Percentiles rank a stretch among this genome's conserved stretches.
Evolutionary conservation across 2,329 filamentous ascomycete species (phyloP).

Genomic region (Fusarium scirpi): DNA sequence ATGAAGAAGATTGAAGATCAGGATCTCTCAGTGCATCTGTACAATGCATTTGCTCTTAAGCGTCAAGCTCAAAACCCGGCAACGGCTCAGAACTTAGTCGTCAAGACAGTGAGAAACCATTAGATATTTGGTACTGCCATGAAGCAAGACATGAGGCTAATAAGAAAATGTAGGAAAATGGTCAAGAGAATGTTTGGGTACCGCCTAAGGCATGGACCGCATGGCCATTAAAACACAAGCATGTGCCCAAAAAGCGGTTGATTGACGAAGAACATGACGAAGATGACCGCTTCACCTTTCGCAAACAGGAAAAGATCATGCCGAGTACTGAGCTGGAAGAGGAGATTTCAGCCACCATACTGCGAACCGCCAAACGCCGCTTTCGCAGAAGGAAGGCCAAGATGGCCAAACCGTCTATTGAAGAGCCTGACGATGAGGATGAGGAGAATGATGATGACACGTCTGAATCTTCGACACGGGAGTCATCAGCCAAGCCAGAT

Average conservation of each 20-base stretch:
- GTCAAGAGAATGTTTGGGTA: constrained; percentile 57
- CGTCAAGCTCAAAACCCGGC: constrained; percentile 44
- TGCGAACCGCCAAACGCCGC: constrained; percentile 75
- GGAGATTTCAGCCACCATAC: constrained; percentile 72
- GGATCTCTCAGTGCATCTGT: constrained; percentile 82
- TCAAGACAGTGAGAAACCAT: constrained; percentile 45
- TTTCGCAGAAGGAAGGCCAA: constrained; percentile 57
- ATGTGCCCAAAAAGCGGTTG: constrained; percentile 71
- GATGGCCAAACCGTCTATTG: constrained; percentile 40
- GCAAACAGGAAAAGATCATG: constrained; percentile 55
- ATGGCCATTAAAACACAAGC: constrained; percentile 78
- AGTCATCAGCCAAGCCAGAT: constrained; percentile 34
- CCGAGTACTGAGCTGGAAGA: constrained; percentile 76
- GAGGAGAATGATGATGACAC: constrained; percentile 15
- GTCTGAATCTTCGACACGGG: constrained; percentile 20
- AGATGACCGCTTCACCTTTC: constrained; percentile 65
- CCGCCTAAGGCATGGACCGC: constrained; percentile 79
- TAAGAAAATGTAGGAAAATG: constrained; percentile 43
- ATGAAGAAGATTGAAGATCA: constrained; percentile 72
- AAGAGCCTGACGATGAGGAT: constrained; percentile 27
- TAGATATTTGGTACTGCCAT: no score
- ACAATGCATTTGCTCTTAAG: constrained; percentile 80
- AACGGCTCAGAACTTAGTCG: constrained; percentile 46
- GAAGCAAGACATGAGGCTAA: neutral
- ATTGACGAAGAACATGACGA: constrained; percentile 59